Conservation (phyloP, 1,284 basidiomycete species). For the Tranzscheliella williamsii region DNA sequence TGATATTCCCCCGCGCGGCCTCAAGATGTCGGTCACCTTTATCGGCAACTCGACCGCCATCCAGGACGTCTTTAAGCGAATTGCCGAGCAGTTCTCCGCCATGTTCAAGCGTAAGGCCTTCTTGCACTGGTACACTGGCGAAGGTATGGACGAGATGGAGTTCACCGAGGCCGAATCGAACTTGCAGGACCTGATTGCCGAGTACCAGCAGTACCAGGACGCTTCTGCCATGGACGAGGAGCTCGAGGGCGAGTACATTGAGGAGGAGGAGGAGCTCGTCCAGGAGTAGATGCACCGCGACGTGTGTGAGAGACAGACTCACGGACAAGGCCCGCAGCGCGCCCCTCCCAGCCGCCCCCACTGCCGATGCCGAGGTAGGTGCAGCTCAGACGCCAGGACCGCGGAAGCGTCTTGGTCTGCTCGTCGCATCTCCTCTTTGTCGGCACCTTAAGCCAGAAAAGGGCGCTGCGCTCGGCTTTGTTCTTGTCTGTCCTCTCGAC, state of each 20-base stretch:
- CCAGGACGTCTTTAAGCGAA: constrained; percentile 58
- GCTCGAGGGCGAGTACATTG: constrained; percentile 59
- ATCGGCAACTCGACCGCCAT: constrained; percentile 61
- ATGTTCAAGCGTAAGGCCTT: constrained; percentile 62
- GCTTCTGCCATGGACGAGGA: constrained; percentile 64
- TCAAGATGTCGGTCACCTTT: constrained; percentile 61
- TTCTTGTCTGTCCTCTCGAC: too few species aligned
- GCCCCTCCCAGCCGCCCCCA: too few species aligned
- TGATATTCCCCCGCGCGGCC: constrained; percentile 56
- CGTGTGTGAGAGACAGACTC: background rate
- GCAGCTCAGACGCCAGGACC: too few species aligned
- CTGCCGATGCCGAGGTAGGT: too few species aligned
- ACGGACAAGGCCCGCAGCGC: background rate
- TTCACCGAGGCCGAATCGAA: constrained; percentile 62
- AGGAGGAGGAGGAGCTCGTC: constrained; percentile 43
- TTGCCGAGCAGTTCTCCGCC: constrained; percentile 60
- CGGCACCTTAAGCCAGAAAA: too few species aligned
- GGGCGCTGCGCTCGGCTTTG: too few species aligned
- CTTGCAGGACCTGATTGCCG: constrained; percentile 63
- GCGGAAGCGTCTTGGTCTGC: too few species aligned
- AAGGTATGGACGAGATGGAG: constrained; percentile 63
- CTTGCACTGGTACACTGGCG: constrained; percentile 62
- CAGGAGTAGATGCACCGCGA: constrained; percentile 19
- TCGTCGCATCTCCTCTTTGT: too few species aligned
- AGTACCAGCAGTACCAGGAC: constrained; percentile 60